These are phyloP conservation scores for Mycosarcoma maydis DNA, from an alignment of 1,284 basidiomycete genomes.

Conservation along the genomic window DNA sequence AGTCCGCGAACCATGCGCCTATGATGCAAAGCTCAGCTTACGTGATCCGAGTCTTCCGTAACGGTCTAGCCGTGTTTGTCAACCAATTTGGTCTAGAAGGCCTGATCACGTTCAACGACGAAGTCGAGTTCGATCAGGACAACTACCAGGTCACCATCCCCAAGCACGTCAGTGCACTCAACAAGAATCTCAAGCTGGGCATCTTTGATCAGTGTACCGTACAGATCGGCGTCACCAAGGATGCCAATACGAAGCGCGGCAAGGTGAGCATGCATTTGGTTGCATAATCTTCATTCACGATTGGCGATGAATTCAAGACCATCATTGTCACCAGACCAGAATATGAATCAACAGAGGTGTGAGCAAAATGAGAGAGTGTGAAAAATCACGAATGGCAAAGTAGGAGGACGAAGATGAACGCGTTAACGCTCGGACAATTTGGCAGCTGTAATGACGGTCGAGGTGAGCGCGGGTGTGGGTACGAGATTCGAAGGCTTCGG, in stretches of 20 bases:
- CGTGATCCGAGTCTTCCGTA: slow-evolving; percentile 91
- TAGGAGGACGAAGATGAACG: too few relatives aligned
- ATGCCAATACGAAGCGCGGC: slow-evolving; percentile 90
- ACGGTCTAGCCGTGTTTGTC: slow-evolving; percentile 95
- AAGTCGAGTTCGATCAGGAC: slow-evolving; percentile 88
- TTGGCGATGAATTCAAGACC: too few relatives aligned
- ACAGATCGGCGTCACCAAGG: slow-evolving; percentile 89
- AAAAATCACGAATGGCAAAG: too few relatives aligned
- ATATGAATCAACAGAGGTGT: too few relatives aligned
- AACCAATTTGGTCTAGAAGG: slow-evolving; percentile 93
- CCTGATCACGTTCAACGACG: slow-evolving; percentile 88
- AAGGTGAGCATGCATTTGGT: slow-evolving; percentile 88
- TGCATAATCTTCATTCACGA: background rate
- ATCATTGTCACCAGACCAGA: too few relatives aligned
- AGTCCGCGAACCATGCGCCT: slow-evolving; percentile 39
- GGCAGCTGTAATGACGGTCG: too few relatives aligned
- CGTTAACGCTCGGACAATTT: too few relatives aligned
- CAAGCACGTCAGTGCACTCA: slow-evolving; percentile 47
- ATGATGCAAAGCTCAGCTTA: slow-evolving; percentile 73
- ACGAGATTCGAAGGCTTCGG: too few relatives aligned
- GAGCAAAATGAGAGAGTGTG: too few relatives aligned
- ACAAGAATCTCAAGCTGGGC: slow-evolving; percentile 57
- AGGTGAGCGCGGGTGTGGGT: too few relatives aligned
- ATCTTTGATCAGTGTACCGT: slow-evolving; percentile 93
- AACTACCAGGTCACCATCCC: slow-evolving; percentile 85